Percentiles rank a stretch among this genome's conserved stretches.
Conservation (phyloP, 352 stramenopile genomes). For the Globisporangium middletonii region DNA sequence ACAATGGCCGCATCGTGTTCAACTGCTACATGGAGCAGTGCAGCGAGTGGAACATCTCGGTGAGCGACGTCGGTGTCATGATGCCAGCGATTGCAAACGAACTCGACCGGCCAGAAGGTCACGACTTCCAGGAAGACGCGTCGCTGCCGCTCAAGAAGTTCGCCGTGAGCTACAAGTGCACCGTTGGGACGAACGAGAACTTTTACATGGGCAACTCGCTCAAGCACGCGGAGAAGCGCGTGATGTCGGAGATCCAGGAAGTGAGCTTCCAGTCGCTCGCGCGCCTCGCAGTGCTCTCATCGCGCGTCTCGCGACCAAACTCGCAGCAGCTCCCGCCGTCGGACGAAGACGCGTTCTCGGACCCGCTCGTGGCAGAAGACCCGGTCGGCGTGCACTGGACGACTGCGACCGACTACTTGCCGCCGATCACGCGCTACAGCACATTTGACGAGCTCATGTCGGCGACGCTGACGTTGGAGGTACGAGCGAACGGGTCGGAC, state of each 20-base stretch:
- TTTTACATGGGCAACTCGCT: slow-evolving; percentile 85
- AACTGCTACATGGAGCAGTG: slow-evolving; percentile 91
- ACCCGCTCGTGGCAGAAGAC: slow-evolving; percentile 69
- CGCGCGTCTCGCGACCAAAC: slow-evolving; percentile 66
- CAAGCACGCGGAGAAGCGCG: slow-evolving; percentile 71
- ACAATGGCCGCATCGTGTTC: slow-evolving; percentile 86
- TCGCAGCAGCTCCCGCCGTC: slow-evolving; percentile 38
- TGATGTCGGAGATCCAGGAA: slow-evolving; percentile 78
- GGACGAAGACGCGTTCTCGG: slow-evolving; percentile 39
- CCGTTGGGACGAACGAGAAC: slow-evolving; percentile 79
- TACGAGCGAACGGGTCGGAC: slow-evolving; percentile 12
- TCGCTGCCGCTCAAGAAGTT: slow-evolving; percentile 86
- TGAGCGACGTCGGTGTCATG: slow-evolving; percentile 85
- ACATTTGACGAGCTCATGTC: slow-evolving; percentile 90
- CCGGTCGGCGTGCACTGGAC: slow-evolving; percentile 71
- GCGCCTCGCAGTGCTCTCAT: slow-evolving; percentile 75
- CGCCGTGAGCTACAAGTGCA: slow-evolving; percentile 88
- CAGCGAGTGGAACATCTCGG: slow-evolving; percentile 86
- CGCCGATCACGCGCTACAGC: slow-evolving; percentile 81
- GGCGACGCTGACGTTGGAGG: slow-evolving; percentile 80
- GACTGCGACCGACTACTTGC: slow-evolving; percentile 57
- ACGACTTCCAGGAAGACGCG: slow-evolving; percentile 88
- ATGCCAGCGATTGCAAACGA: slow-evolving; percentile 87
- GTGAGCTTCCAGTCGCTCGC: slow-evolving; percentile 86
- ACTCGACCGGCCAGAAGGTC: slow-evolving; percentile 80